These are phyloP conservation scores for Phytophthora sansomeana DNA, from an alignment of 352 stramenopile genomes.

Conservation along the genomic window DNA sequence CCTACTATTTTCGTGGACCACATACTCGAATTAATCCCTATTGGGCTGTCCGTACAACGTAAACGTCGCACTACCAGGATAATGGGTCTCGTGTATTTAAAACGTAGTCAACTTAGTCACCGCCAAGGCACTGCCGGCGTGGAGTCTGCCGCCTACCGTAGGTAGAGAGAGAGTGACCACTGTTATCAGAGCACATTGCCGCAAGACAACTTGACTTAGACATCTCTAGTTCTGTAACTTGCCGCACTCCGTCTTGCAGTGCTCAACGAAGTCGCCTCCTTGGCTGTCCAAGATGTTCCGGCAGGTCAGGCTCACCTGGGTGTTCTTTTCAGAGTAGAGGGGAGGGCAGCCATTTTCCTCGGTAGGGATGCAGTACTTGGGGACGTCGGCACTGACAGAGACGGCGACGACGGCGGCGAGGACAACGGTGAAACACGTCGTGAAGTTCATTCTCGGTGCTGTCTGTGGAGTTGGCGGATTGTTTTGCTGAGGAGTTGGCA, in stretches of 20 bases:
- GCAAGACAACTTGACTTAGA: not conserved
- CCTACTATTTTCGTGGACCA: no score
- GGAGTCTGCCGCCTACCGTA: no score
- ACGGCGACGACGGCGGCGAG: conserved; percentile 21
- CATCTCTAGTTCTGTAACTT: not conserved
- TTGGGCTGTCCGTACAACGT: no score
- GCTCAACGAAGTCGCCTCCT: not conserved
- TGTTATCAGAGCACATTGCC: not conserved
- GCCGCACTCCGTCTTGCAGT: conserved; percentile 22
- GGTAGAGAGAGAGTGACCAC: not conserved
- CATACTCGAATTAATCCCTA: no score
- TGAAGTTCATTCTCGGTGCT: conserved; percentile 32
- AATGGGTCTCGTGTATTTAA: no score
- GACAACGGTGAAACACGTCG: conserved; percentile 26
- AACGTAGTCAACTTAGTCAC: not conserved
- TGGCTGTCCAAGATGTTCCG: conserved; percentile 7
- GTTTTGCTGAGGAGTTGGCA: conserved; percentile 1
- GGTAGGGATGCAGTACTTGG: conserved; percentile 14
- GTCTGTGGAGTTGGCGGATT: conserved; percentile 2
- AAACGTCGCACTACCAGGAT: no score
- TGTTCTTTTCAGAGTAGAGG: conserved; percentile 25
- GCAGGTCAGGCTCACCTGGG: conserved; percentile 22
- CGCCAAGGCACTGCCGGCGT: not conserved
- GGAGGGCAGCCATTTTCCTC: conserved; percentile 12
- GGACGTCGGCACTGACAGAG: conserved; percentile 17